Conservation (phyloP, 2,329 filamentous ascomycete genomes). For the Pseudogymnoascus pannorum region DNA sequence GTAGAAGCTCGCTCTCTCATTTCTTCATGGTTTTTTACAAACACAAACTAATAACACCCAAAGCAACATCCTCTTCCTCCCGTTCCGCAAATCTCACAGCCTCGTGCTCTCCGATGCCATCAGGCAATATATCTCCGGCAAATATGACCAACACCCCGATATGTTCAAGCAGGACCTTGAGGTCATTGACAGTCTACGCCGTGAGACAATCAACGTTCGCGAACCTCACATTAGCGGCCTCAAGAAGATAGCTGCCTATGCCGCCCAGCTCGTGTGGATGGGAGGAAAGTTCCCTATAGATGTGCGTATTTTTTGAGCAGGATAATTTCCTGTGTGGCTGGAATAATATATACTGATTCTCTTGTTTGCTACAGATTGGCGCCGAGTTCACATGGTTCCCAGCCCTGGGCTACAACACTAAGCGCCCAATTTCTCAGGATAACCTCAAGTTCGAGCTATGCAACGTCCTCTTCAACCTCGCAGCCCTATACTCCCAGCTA, state of each 20-base stretch:
- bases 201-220: conserved; percentile 78
- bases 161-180: conserved; percentile 90
- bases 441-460: conserved; percentile 77
- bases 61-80: conserved; percentile 36
- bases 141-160: conserved; percentile 98
- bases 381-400: conserved; percentile 97
- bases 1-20: background rate
- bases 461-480: conserved; percentile 89
- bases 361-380: conserved; percentile 55
- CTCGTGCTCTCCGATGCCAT: conserved; percentile 76
- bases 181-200: conserved; percentile 73
- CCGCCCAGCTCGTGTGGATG: conserved; percentile 88
- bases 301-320: conserved; percentile 40
- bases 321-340: background rate
- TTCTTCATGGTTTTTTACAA: background rate
- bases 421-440: conserved; percentile 59
- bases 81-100: conserved; percentile 78
- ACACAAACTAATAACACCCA: background rate
- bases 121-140: conserved; percentile 90
- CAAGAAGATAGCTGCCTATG: conserved; percentile 82
- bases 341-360: conserved; percentile 12
- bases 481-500: conserved; percentile 87
- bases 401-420: conserved; percentile 80
- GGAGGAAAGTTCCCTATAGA: conserved; percentile 94
- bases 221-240: conserved; percentile 85